A percentile compares a stretch with the other conserved stretches of the same genome.
Evolutionary conservation across 495 filamentous ascomycete genomes (phyloP).

Genomic region (Cryomyces minteri): DNA sequence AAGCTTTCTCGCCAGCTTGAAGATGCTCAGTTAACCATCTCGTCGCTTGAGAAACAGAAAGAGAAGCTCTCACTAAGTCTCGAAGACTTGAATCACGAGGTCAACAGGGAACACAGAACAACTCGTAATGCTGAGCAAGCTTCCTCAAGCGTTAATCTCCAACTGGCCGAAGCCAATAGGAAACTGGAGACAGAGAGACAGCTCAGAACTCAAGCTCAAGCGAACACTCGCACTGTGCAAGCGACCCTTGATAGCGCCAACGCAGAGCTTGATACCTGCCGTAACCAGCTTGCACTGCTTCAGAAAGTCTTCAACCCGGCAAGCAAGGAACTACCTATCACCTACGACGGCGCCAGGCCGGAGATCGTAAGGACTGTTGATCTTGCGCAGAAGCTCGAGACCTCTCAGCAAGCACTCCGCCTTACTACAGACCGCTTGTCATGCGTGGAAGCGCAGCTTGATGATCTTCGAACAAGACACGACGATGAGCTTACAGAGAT

Average conservation of each 20-base stretch:
- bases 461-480: constrained; percentile 55
- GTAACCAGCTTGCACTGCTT: constrained; percentile 58
- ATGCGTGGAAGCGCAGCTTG: constrained; percentile 68
- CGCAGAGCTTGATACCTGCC: constrained; percentile 60
- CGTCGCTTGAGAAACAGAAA: constrained; percentile 83
- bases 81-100: constrained; percentile 89
- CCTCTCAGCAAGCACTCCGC: constrained; percentile 68
- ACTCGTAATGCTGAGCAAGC: constrained; percentile 82
- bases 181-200: constrained; percentile 84
- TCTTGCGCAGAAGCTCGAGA: constrained; percentile 74
- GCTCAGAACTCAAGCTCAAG: constrained; percentile 66
- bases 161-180: constrained; percentile 76
- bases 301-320: constrained; percentile 80
- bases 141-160: constrained; percentile 62
- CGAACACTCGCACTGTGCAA: constrained; percentile 68
- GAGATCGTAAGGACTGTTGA: constrained; percentile 49
- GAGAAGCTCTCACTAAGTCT: constrained; percentile 79
- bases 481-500: constrained; percentile 58
- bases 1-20: constrained; percentile 71
- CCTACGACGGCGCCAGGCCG: constrained; percentile 39
- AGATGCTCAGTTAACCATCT: constrained; percentile 68
- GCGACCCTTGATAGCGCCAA: constrained; percentile 55
- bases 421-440: constrained; percentile 67
- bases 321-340: constrained; percentile 33
- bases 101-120: constrained; percentile 76